Evolutionary conservation across 2,329 filamentous ascomycete species (phyloP).

Genomic region (Aureobasidium pullulans): DNA sequence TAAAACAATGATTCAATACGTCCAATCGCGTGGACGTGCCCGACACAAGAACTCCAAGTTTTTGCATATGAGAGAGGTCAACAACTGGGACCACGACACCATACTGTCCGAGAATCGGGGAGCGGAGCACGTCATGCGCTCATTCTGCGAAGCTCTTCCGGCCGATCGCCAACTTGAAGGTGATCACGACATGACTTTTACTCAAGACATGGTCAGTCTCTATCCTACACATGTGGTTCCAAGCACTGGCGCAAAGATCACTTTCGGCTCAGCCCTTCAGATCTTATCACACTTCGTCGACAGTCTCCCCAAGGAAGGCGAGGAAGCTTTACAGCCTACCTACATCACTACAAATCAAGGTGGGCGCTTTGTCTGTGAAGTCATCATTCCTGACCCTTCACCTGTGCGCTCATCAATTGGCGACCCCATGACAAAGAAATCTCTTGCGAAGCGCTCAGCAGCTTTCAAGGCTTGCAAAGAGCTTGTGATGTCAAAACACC

Average conservation of each 20-base stretch:
- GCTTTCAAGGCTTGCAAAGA: constrained; percentile 75
- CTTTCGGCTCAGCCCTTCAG: constrained; percentile 64
- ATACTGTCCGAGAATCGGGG: constrained; percentile 53
- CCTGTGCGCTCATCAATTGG: constrained; percentile 64
- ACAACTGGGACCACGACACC: constrained; percentile 55
- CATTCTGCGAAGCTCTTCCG: constrained; percentile 68
- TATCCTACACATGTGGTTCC: constrained; percentile 49
- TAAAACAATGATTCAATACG: constrained; percentile 84
- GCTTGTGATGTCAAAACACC: constrained; percentile 56
- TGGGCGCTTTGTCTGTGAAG: constrained; percentile 64
- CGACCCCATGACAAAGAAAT: constrained; percentile 58
- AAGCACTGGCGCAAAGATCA: constrained; percentile 68
- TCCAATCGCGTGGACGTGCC: constrained; percentile 85
- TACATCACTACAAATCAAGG: constrained; percentile 56
- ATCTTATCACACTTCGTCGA: constrained; percentile 68
- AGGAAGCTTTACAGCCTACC: constrained; percentile 43
- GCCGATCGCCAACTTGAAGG: constrained; percentile 63
- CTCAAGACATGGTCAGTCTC: constrained; percentile 45
- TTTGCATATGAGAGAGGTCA: constrained; percentile 71
- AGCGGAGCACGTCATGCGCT: constrained; percentile 56
- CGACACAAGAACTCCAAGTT: constrained; percentile 71
- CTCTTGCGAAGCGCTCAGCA: constrained; percentile 76
- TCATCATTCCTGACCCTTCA: constrained; percentile 67
- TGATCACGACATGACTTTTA: constrained; percentile 50
- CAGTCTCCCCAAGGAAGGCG: constrained; percentile 53